Percentiles rank a stretch among this genome's conserved stretches.
phyloP scores from a whole-genome alignment of 345 rosid species.

The Heritiera littoralis region DNA sequence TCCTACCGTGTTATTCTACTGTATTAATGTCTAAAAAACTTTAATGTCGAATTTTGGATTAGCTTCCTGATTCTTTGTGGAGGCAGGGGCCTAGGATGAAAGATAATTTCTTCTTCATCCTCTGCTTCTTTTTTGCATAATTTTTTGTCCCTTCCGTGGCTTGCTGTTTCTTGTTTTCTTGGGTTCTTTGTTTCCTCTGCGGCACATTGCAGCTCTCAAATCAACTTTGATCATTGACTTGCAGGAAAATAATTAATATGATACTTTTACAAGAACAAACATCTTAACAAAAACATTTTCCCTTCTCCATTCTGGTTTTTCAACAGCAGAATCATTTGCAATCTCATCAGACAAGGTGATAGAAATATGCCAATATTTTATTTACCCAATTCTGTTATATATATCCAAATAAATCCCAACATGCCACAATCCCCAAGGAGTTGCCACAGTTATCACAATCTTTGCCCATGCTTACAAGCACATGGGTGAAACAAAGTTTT shows the following conservation, averaged over 20 bases:
- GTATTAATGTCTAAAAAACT: no score
- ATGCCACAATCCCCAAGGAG: not conserved
- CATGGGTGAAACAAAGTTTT: not conserved
- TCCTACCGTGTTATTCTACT: no score
- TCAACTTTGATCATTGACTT: not conserved
- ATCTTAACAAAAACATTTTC: not conserved
- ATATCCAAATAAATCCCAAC: not conserved
- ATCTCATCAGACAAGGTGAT: not conserved
- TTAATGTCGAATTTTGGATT: no score
- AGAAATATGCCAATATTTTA: not conserved
- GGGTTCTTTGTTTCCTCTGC: no score
- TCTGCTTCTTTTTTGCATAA: no score
- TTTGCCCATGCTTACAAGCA: conserved; percentile 16
- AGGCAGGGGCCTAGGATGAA: no score
- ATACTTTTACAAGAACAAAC: not conserved
- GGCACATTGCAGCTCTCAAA: no score
- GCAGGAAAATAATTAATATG: not conserved
- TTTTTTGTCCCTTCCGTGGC: no score
- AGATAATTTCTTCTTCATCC: no score
- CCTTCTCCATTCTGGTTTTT: not conserved
- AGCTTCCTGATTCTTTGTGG: no score
- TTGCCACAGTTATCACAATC: not conserved
- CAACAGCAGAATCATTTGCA: not conserved
- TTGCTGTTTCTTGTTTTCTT: no score
- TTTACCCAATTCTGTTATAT: not conserved